Evolutionary conservation across 306 rosid species (phyloP), one percentile per base, ranked within the genome.

Genomic region (Castanopsis chinensis): DNA sequence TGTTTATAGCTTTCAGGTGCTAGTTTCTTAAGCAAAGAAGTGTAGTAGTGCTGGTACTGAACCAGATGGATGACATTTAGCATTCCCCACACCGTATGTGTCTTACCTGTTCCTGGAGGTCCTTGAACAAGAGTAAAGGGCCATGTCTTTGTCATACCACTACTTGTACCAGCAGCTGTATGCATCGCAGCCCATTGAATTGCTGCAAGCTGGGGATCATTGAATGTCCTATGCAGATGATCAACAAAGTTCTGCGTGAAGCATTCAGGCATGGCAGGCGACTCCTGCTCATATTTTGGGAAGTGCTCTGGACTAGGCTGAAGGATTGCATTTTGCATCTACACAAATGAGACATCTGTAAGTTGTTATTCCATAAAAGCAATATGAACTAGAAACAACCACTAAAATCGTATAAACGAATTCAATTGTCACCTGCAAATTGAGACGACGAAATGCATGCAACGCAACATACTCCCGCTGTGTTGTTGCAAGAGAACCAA

Each of bases 51-150:
- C 84, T 95, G 99, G 83, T 93, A 95, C 87, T 95, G 99, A 81
- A 95, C 99, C 85, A 95, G 89, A 84, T 95, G 99, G 87, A 93
- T 95, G 80, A 95, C 99, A 74, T 95, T 95, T 83, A 95, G 88
- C 99, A 95, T 95, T 89, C 99, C 99, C 99, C 99, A 95, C 20
- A 95, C 99, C 32, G 99, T 95, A 84, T 95, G 99, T 3, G 99
- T 95, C 93, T 95, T 95, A 71, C 99, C 99, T 57, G 99, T 95
- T 71, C 99, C 99, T 8, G 99, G 99, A 82, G 99, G 99, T 69
- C 99, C 99, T 83, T 95, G 99, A 72, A 95, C 99, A 73, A 95
- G 99, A 52, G 99, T 95, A 79, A 95, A 95, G 28, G 99, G 99
- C 99, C 99, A 95, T 9, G 99, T 91, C 88, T 91, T 95, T 53